These are phyloP conservation scores for Globisporangium iwayamae DNA, from an alignment of 352 stramenopile genomes.

Conservation along the genomic window DNA sequence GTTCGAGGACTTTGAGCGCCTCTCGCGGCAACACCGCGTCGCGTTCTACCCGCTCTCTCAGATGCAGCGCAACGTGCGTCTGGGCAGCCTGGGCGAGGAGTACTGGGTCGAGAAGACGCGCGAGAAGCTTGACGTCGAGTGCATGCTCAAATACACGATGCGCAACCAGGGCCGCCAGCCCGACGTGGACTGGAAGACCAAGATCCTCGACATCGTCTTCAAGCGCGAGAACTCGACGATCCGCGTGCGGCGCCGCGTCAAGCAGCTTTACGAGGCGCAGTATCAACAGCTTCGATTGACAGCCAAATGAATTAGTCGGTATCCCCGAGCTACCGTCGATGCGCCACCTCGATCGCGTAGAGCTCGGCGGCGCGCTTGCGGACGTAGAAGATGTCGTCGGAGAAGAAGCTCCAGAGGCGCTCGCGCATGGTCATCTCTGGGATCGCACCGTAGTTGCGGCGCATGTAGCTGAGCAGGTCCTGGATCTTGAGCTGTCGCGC, in stretches of 20 bases:
- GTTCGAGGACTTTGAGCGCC: constrained; percentile 52
- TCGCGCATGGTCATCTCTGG: constrained; percentile 39
- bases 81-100: constrained; percentile 30
- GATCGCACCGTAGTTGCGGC: constrained; percentile 40
- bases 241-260: constrained; percentile 30
- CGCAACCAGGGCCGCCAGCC: constrained; percentile 33
- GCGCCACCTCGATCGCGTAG: constrained; percentile 38
- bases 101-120: constrained; percentile 51
- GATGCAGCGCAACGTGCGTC: constrained; percentile 44
- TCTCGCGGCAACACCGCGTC: constrained; percentile 41
- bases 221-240: constrained; percentile 23
- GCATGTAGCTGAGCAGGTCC: constrained; percentile 56
- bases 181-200: constrained; percentile 34
- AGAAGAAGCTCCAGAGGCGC: constrained; percentile 45
- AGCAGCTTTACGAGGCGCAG: constrained; percentile 33
- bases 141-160: constrained; percentile 37
- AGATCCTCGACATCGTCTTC: constrained; percentile 26
- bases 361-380: constrained; percentile 46
- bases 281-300: constrained; percentile 1
- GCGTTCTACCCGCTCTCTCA: constrained; percentile 53
- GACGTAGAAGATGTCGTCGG: constrained; percentile 35
- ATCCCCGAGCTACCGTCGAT: constrained; percentile 25
- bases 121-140: constrained; percentile 35
- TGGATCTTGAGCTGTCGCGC: constrained; percentile 51
- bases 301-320: constrained; percentile 2